Evolutionary conservation across 2,329 filamentous ascomycete genomes (phyloP), one percentile per base, ranked within the genome.

Genomic region (Cordyceps farinosa): DNA sequence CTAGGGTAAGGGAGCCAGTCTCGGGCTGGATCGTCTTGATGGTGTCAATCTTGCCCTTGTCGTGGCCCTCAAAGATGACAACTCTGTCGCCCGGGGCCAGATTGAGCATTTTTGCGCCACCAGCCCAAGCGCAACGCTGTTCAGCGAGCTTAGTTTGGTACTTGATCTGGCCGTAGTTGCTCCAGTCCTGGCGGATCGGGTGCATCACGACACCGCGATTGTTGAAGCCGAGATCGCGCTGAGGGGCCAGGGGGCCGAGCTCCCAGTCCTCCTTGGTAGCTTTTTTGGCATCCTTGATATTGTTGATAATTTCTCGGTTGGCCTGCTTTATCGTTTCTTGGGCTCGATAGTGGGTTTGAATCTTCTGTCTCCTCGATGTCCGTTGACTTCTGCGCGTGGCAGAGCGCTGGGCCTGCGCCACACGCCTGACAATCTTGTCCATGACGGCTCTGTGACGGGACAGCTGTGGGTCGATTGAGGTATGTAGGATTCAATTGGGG

Each of bases 41-140:
- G n/a, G 79, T 78, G 57, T 91, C 90, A 76, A 99, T 95, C 78
- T 89, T 91, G 70, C 92, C 92, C 78, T 88, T 90, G 71, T 95
- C 90, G 42, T 83, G 84, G 9, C 94, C 93, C 65, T 89, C 86
- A 61, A 92, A 78, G 64, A 98, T 78, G 60, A 94, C 90, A 38
- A 97, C 92, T 65, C 95, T 77, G 7, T 78, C 76, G 5, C 76
- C 74, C 0, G 72, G 75, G 1, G 78, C 77, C 3, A 80, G 77
- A 76, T 74, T 75, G 45, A 79, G 76, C 65, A 77, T 75, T 51
- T 79, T 79, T 38, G 75, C 67, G 42, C 80, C 81, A 51, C 84
- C 83, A n/a, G 82, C 82, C 84, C 84, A 87, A 36, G 75, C 79
- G 66, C 78, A 80, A 47, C 83, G 76, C 67, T 77, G 74, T 62